Evolutionary conservation across 2,329 filamentous ascomycete species (phyloP), one percentile per base, ranked within the genome.

Genomic region (Aspergillus vadensis): DNA sequence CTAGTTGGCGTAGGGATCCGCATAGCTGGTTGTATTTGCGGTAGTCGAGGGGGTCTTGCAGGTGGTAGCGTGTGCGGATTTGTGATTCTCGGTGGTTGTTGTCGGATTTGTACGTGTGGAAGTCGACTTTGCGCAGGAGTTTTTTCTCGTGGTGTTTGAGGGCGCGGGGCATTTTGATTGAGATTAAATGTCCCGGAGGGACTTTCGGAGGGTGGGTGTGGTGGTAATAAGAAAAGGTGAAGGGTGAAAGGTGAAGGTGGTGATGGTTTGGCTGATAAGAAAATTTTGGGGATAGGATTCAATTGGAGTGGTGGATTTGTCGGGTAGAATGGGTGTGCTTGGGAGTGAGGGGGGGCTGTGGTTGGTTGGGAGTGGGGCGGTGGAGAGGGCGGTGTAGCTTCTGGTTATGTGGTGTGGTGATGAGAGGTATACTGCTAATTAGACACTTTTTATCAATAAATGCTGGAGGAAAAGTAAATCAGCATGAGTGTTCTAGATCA

Each of bases 91-190:
- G 89, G 81, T 99, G 95, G 70, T 87, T 84, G 72, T 89, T 86
- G 80, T 98, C 93, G 72, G 88, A 88, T 79, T 95, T 95, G 84
- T 94, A 97, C 73, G 90, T 95, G 76, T 93, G 88, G 80, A 99
- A 96, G 81, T 99, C 93, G 78, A 95, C 92, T 75, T 94, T 94
- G 71, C 85, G 84, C 67, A 98, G 86, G 74, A 98, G 90, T 68
- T 95, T 96, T 76, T 95, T 88, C 87, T 99, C 95, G 80, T 97
- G 94, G 80, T 96, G 87, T 81, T 97, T 98, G 74, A 99, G 87
- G 82, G 96, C 92, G 70, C 95, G 90, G 69, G 96, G 92, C 95
- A 98, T 98, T 59, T 68, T 80, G n/a, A n/a, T n/a, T n/a, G n/a
- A n/a, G n/a, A n/a, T n/a, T n/a, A n/a, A n/a, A n/a, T n/a, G n/a